A percentile compares a stretch with the other conserved stretches of the same genome.
These are phyloP conservation scores for Aspergillus aculeatinus DNA, from an alignment of 2,329 filamentous ascomycete genomes.

Conservation along the genomic window DNA sequence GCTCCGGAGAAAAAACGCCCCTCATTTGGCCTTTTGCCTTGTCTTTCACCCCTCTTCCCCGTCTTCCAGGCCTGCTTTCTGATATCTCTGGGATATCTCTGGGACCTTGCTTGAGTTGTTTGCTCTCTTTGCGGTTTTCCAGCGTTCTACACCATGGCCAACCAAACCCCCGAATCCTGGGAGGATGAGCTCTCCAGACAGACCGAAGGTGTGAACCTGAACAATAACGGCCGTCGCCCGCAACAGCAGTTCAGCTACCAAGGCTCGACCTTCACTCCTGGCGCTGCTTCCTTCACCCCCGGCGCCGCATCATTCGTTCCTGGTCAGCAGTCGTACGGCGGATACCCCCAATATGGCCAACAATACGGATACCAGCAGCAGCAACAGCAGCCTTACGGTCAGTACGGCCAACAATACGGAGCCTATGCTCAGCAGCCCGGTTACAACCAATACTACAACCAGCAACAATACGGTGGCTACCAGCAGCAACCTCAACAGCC, in stretches of 20 bases:
- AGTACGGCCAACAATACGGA: slow-evolving; percentile 48
- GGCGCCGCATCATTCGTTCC: slow-evolving; percentile 71
- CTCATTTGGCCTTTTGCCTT: slow-evolving; percentile 21
- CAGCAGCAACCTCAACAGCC: slow-evolving; percentile 43
- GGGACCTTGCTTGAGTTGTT: slow-evolving; percentile 19
- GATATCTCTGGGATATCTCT: slow-evolving; percentile 15
- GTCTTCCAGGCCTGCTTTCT: slow-evolving; percentile 13
- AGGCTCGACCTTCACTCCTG: slow-evolving; percentile 62
- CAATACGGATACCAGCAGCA: slow-evolving; percentile 31
- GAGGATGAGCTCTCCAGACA: slow-evolving; percentile 85
- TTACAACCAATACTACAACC: slow-evolving; percentile 46
- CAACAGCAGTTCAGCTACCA: slow-evolving; percentile 43
- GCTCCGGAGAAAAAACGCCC: slow-evolving; percentile 21
- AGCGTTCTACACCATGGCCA: slow-evolving; percentile 65
- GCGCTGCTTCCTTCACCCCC: slow-evolving; percentile 63
- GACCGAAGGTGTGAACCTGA: slow-evolving; percentile 73
- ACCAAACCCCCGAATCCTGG: slow-evolving; percentile 79
- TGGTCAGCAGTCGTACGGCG: slow-evolving; percentile 49
- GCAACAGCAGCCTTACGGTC: slow-evolving; percentile 45
- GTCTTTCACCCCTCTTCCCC: slow-evolving; percentile 11
- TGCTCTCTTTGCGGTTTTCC: slow-evolving; percentile 24
- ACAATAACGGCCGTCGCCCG: slow-evolving; percentile 56
- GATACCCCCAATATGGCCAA: slow-evolving; percentile 49
- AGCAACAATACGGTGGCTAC: slow-evolving; percentile 33
- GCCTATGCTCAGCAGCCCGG: slow-evolving; percentile 43